Evolutionary conservation across 2,329 filamentous ascomycete genomes (phyloP).

Genomic region (Hypocreales sp.): DNA sequence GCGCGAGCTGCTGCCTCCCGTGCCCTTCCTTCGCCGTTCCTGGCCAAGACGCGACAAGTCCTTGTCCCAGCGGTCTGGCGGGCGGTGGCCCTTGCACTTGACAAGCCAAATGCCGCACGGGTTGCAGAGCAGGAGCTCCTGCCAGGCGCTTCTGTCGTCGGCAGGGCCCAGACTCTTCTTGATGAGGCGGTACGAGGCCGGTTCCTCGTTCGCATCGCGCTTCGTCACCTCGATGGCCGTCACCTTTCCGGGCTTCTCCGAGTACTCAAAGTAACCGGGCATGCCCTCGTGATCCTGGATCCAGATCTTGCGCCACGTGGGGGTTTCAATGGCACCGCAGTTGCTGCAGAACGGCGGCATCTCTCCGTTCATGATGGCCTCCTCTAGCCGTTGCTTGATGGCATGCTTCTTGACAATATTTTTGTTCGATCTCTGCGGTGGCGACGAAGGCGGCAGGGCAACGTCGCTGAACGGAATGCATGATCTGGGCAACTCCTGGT

Average conservation of each 20-base stretch:
- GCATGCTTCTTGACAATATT: slow-evolving; percentile 47
- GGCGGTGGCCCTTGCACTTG: slow-evolving; percentile 75
- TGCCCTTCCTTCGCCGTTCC: slow-evolving; percentile 32
- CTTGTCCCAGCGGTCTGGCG: slow-evolving; percentile 69
- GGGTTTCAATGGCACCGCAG: slow-evolving; percentile 89
- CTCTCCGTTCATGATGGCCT: slow-evolving; percentile 59
- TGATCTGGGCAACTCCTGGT: slow-evolving; percentile 16
- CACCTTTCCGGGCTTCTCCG: slow-evolving; percentile 55
- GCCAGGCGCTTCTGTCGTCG: slow-evolving; percentile 53
- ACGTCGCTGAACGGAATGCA: slow-evolving; percentile 28
- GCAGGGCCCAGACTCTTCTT: slow-evolving; percentile 54
- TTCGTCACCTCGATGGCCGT: slow-evolving; percentile 58
- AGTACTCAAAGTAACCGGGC: slow-evolving; percentile 55
- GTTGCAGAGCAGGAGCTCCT: slow-evolving; percentile 72
- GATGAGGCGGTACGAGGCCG: slow-evolving; percentile 55
- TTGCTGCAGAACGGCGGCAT: slow-evolving; percentile 84
- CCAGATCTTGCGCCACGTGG: slow-evolving; percentile 90
- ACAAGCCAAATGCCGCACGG: slow-evolving; percentile 91
- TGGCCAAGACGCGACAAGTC: slow-evolving; percentile 35
- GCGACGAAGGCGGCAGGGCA: slow-evolving; percentile 19
- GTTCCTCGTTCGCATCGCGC: slow-evolving; percentile 44
- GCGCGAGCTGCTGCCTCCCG: slow-evolving; percentile 22
- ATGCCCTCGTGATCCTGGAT: slow-evolving; percentile 58
- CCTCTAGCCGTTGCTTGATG: slow-evolving; percentile 42
- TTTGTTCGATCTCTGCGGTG: slow-evolving; percentile 40